These are phyloP conservation scores for Podila epigama DNA, from an alignment of 192 early-diverging fungal species.

Conservation along the genomic window DNA sequence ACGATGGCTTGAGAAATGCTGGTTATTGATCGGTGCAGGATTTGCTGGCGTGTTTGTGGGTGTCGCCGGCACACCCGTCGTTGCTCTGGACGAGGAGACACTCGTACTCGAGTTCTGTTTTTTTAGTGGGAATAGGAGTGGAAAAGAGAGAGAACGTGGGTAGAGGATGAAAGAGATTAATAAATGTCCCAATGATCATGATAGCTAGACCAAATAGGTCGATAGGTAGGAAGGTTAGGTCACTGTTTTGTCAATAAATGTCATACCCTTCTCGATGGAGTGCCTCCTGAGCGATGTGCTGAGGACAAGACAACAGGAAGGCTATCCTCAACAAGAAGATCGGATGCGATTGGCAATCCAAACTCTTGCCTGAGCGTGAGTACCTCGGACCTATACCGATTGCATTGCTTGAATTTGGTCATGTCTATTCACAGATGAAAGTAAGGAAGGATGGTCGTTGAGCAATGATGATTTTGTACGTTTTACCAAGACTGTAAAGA, in stretches of 20 bases:
- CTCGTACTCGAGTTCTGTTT: slow-evolving; percentile 43
- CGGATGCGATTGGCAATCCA: slow-evolving; percentile 36
- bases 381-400: slow-evolving; percentile 38
- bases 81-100: slow-evolving; percentile 18
- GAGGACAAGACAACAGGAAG: slow-evolving; percentile 37
- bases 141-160: too few species aligned
- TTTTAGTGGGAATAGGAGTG: too few species aligned
- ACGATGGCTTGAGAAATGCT: slow-evolving; percentile 29
- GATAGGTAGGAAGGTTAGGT: background rate
- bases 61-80: slow-evolving; percentile 36
- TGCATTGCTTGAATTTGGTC: slow-evolving; percentile 42
- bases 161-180: too few species aligned
- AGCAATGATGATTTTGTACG: too few species aligned
- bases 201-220: too few species aligned
- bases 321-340: slow-evolving; percentile 30
- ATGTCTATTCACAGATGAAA: slow-evolving; percentile 13
- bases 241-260: background rate
- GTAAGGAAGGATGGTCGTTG: background rate
- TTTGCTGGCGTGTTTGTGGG: slow-evolving; percentile 47
- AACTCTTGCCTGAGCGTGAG: slow-evolving; percentile 37
- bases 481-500: background rate
- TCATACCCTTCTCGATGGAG: slow-evolving; percentile 39
- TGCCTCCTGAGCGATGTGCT: slow-evolving; percentile 39
- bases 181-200: too few species aligned
- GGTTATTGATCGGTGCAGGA: slow-evolving; percentile 38